Percentiles rank a stretch among this genome's conserved stretches.
Conservation (phyloP, 768 basidiomycete genomes). For the Daedaleopsis sinensis region DNA sequence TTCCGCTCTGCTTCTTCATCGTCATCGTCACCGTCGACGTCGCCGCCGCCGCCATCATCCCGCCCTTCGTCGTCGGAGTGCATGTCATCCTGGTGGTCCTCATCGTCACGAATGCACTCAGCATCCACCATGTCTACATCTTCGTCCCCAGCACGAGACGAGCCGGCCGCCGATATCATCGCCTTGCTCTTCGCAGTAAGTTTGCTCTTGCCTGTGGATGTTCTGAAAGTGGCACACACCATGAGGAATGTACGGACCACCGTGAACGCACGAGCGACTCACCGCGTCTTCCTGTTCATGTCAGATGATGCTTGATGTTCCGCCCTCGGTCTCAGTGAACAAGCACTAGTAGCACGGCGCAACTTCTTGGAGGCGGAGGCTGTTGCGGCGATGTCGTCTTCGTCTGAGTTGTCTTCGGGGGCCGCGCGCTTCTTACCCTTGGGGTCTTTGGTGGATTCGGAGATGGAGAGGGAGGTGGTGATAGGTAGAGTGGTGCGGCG, state of each 20-base stretch:
- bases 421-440: slow-evolving; percentile 95
- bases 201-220: slow-evolving; percentile 61
- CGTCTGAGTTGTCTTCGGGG: slow-evolving; percentile 69
- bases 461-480: slow-evolving; percentile 59
- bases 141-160: slow-evolving; percentile 68
- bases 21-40: slow-evolving; percentile 48
- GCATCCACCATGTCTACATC: slow-evolving; percentile 80
- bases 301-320: slow-evolving; percentile 45
- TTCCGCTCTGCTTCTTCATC: slow-evolving; percentile 51
- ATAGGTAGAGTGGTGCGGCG: slow-evolving; percentile 56
- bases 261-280: slow-evolving; percentile 14
- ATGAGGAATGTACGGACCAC: slow-evolving; percentile 6
- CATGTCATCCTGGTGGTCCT: slow-evolving; percentile 50
- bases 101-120: slow-evolving; percentile 51
- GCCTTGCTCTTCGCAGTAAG: slow-evolving; percentile 38
- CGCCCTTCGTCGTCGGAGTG: slow-evolving; percentile 49
- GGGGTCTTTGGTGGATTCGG: slow-evolving; percentile 72
- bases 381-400: slow-evolving; percentile 54
- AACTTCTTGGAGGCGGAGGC: slow-evolving; percentile 58
- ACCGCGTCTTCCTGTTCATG: slow-evolving; percentile 83
- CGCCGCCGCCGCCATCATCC: slow-evolving; percentile 47
- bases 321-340: slow-evolving; percentile 67
- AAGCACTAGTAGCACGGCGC: slow-evolving; percentile 52
- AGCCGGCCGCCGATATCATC: slow-evolving; percentile 52
- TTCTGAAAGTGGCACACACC: slow-evolving; percentile 36